Base-by-base conservation (phyloP, 2,329 filamentous ascomycete genomes). In the Alternaria novae-zelandiae region DNA sequence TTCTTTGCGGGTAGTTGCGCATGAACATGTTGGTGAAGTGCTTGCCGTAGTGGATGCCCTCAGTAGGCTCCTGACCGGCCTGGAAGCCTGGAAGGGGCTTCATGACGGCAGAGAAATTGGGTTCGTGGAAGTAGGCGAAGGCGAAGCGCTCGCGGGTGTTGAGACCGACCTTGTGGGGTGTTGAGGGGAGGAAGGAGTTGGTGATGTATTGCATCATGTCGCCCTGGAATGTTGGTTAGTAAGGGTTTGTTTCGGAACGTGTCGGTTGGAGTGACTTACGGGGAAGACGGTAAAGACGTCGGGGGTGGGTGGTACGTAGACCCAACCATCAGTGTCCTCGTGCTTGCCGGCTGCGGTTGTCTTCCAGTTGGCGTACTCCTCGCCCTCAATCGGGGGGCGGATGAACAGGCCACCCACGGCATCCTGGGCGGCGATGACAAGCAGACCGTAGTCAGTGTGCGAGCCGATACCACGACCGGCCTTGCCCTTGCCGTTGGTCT, bases 401-500 rank as follows among this genome's bases (percentile, higher is more conserved):
- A 86, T 77, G 65, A 86, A 85, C 2, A 86, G 77, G 75, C 84
- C 84, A 47, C 84, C 84, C 54, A 86, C 83, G 17, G 84, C 79
- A 60, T 86, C 83, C 61, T 85, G 83, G 0, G 82, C 80, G 4
- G 83, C 82, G 56, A 86, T 83, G 32, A 86, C 84, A 8, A 86
- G 75, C n/a, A 86, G 73, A 0, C 84, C 84, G 54, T 86, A 86
- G 61, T 86, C 84, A 7, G 84, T 86, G 54, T 86, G 84, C 3
- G 83, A 84, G 12, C 84, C 84, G 41, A 86, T 86, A 4, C 84
- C 84, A 9, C 84, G 83, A 4, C 83, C 84, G 1, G 75, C 74
- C 60, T 84, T 84, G 1, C 84, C 84, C 58, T 85, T 86, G 15
- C 83, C 84, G 44, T 86, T 86, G 11, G 79, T 80, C 10, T 72